Conservation (phyloP, 768 basidiomycete genomes). For the Wakefieldia striispora region DNA sequence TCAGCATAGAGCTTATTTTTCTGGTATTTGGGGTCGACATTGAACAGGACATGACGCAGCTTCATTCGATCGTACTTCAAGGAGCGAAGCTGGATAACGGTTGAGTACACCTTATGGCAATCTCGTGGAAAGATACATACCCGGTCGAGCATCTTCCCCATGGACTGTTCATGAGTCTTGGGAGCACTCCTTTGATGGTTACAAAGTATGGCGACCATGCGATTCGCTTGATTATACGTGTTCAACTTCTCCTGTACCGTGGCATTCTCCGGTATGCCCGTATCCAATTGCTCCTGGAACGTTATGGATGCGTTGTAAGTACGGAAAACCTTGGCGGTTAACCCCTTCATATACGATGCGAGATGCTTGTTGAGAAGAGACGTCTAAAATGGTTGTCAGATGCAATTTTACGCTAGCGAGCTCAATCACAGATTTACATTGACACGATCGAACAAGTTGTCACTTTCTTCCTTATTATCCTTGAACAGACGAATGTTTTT, state of each 20-base stretch:
- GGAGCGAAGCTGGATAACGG: conserved; percentile 61
- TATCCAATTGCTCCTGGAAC: conserved; percentile 88
- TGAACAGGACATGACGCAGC: conserved; percentile 83
- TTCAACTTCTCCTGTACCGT: conserved; percentile 95
- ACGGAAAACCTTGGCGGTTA: conserved; percentile 99
- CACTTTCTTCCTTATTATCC: conserved; percentile 82
- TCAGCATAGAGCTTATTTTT: conserved; percentile 75
- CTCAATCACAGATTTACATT: conserved; percentile 47
- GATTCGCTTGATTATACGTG: conserved; percentile 96
- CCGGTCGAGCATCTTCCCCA: conserved; percentile 93
- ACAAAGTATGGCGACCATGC: conserved; percentile 95
- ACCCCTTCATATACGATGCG: conserved; percentile 90
- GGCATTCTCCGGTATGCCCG: conserved; percentile 61
- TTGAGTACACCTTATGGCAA: conserved; percentile 1
- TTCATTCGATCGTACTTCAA: conserved; percentile 99
- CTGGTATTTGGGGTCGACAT: conserved; percentile 73
- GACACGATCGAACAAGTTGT: conserved; percentile 93
- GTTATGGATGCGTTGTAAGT: conserved; percentile 98
- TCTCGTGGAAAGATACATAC: conserved; percentile 41
- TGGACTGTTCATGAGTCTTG: conserved; percentile 89
- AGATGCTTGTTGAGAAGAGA: conserved; percentile 88
- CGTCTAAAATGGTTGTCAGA: conserved; percentile 50
- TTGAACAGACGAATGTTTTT: conserved; percentile 99
- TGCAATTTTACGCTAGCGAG: conserved; percentile 16
- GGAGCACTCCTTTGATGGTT: conserved; percentile 97